phyloP scores from a whole-genome alignment of 1,139 yeast genomes.

The Debaryomyces subglobosus region DNA sequence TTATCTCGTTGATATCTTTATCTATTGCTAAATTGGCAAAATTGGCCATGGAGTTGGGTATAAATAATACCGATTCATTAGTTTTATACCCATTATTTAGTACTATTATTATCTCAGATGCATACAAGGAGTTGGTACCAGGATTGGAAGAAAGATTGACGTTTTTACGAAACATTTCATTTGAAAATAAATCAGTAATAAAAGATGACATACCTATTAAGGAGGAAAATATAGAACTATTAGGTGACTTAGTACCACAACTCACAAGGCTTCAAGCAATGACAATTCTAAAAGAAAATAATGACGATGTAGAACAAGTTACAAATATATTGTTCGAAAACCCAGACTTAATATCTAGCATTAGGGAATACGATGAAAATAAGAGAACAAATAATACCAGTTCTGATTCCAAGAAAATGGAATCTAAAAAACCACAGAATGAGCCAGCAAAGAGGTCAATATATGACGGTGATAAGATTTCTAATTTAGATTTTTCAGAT shows the following conservation, averaged over 20 bases:
- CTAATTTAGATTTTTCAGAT: constrained; percentile 24
- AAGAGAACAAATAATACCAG: constrained; percentile 14
- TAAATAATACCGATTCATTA: constrained; percentile 44
- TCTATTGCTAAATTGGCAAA: constrained; percentile 47
- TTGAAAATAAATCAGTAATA: constrained; percentile 11
- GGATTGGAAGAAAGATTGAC: constrained; percentile 52
- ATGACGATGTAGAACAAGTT: constrained; percentile 57
- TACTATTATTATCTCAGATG: constrained; percentile 49
- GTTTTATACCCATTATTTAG: constrained; percentile 56
- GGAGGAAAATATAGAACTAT: constrained; percentile 42
- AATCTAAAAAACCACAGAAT: constrained; percentile 1
- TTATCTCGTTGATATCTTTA: constrained; percentile 55
- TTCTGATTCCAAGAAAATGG: constrained; percentile 4
- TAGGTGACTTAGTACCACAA: constrained; percentile 64
- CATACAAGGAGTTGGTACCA: constrained; percentile 49
- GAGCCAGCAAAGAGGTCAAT: constrained; percentile 19
- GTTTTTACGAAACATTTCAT: constrained; percentile 31
- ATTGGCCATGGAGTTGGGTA: constrained; percentile 46
- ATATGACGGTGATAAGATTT: constrained; percentile 34
- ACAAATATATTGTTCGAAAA: constrained; percentile 66
- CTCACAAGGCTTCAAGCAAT: constrained; percentile 48
- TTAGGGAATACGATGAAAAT: constrained; percentile 16
- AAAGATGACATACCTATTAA: constrained; percentile 22
- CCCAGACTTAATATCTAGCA: constrained; percentile 42
- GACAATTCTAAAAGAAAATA: constrained; percentile 48